Evolutionary conservation across 768 basidiomycete genomes (phyloP).

Genomic region (Tulasnella sp.): DNA sequence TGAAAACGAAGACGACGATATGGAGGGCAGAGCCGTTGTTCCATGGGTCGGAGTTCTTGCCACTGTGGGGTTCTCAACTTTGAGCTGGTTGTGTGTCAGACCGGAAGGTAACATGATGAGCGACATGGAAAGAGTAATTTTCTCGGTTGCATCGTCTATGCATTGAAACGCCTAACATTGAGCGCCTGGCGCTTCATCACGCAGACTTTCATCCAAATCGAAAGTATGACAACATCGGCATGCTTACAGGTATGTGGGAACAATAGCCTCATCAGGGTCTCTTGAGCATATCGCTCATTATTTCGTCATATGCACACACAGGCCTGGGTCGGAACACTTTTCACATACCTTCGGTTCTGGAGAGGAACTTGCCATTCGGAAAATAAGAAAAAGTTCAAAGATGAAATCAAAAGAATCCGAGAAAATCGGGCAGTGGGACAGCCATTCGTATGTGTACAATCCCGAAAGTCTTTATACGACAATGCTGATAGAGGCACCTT

Average conservation of each 20-base stretch:
- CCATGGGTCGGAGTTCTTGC: not conserved
- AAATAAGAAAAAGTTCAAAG: not conserved
- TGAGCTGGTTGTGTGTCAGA: not conserved
- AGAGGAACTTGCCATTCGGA: not conserved
- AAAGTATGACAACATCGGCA: conserved; percentile 6
- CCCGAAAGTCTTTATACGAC: not conserved
- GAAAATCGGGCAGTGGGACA: conserved; percentile 4
- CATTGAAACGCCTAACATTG: not conserved
- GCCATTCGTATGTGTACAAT: conserved; percentile 13
- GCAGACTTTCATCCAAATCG: conserved; percentile 9
- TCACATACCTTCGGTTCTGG: conserved; percentile 14
- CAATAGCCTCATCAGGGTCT: conserved; percentile 6
- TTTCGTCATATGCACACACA: conserved; percentile 15
- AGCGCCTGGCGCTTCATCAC: no score
- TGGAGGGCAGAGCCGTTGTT: not conserved
- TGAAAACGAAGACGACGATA: not conserved
- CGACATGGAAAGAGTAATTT: not conserved
- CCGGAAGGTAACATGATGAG: not conserved
- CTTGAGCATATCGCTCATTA: not conserved
- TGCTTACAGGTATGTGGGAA: not conserved
- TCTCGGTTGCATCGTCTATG: not conserved
- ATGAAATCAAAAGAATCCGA: not conserved
- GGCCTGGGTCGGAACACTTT: conserved; percentile 21
- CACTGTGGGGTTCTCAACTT: not conserved
- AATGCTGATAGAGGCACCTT: not conserved